Conservation (phyloP, 495 filamentous ascomycete genomes). For the Penicillium tannophilum region DNA sequence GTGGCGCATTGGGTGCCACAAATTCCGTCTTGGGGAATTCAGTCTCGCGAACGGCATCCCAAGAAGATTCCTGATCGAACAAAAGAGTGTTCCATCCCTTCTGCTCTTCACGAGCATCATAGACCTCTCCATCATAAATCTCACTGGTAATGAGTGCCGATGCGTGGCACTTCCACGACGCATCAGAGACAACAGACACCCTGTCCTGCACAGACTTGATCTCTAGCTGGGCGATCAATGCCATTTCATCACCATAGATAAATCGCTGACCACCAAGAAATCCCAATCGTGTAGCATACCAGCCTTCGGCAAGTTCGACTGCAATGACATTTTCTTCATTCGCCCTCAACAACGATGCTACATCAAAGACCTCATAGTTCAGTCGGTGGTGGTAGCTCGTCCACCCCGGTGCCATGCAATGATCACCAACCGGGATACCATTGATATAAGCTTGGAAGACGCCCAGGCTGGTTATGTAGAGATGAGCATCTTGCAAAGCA, state of each 20-base stretch:
- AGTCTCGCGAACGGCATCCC: slow-evolving; percentile 20
- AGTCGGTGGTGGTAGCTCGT: slow-evolving; percentile 53
- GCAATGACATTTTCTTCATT: slow-evolving; percentile 46
- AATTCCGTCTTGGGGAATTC: slow-evolving; percentile 31
- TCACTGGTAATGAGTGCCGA: slow-evolving; percentile 49
- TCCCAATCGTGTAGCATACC: slow-evolving; percentile 55
- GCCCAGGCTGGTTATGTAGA: slow-evolving; percentile 56
- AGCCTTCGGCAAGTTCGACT: slow-evolving; percentile 56
- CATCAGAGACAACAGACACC: slow-evolving; percentile 39
- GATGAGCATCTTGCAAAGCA: slow-evolving; percentile 26
- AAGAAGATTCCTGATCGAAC: slow-evolving; percentile 18
- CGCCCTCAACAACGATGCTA: slow-evolving; percentile 37
- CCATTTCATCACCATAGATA: slow-evolving; percentile 51
- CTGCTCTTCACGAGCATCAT: slow-evolving; percentile 41
- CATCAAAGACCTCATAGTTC: slow-evolving; percentile 55
- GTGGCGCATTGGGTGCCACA: slow-evolving; percentile 43
- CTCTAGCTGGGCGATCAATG: slow-evolving; percentile 47
- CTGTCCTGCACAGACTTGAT: slow-evolving; percentile 28
- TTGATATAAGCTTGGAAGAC: slow-evolving; percentile 55
- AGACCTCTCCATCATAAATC: slow-evolving; percentile 57
- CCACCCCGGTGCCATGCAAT: slow-evolving; percentile 53
- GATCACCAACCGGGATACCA: slow-evolving; percentile 49
- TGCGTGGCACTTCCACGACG: slow-evolving; percentile 41
- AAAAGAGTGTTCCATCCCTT: slow-evolving; percentile 22
- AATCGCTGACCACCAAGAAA: slow-evolving; percentile 31